Conservation (phyloP, 805 yeast species). For the Middelhovenomyces tepae region DNA sequence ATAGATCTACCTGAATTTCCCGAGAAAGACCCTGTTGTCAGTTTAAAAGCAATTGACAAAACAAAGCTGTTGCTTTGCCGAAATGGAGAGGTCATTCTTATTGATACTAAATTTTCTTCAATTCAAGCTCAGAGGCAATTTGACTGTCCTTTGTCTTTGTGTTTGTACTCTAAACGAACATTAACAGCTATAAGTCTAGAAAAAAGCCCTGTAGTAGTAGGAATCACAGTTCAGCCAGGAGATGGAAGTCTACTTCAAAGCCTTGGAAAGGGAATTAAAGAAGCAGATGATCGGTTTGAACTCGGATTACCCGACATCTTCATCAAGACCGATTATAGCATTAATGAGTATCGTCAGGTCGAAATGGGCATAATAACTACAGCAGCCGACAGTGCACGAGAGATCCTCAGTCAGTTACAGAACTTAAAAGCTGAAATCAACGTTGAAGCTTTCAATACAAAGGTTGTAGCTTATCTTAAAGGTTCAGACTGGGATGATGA, state of each 20-base stretch:
- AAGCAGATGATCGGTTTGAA: constrained; percentile 11
- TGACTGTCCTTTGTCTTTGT: constrained; percentile 13
- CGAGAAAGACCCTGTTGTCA: constrained; percentile 1
- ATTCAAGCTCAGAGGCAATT: constrained; percentile 14
- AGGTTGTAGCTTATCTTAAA: constrained; percentile 14
- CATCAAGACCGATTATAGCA: constrained; percentile 9
- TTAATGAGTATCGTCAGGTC: constrained; percentile 9
- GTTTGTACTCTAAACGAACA: constrained; percentile 13
- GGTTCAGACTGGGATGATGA: constrained; percentile 17
- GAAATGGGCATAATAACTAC: constrained; percentile 19
- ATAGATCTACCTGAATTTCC: constrained; percentile 1
- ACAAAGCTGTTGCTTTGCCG: constrained; percentile 22
- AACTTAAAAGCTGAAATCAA: constrained; percentile 27
- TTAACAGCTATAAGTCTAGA: constrained; percentile 6
- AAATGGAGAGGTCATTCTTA: constrained; percentile 26
- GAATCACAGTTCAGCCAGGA: constrained; percentile 44
- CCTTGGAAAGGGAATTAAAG: constrained; percentile 49
- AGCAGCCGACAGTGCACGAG: constrained; percentile 16
- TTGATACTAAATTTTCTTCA: constrained; percentile 29
- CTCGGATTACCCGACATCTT: constrained; percentile 14
- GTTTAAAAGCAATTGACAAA: constrained; percentile 18
- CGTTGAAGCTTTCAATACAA: constrained; percentile 18
- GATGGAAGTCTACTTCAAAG: constrained; percentile 60
- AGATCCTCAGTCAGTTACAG: constrained; percentile 18
- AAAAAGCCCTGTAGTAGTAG: constrained; percentile 13